Conservation (phyloP, 2,329 filamentous ascomycete genomes). For the Penicillium sp. region DNA sequence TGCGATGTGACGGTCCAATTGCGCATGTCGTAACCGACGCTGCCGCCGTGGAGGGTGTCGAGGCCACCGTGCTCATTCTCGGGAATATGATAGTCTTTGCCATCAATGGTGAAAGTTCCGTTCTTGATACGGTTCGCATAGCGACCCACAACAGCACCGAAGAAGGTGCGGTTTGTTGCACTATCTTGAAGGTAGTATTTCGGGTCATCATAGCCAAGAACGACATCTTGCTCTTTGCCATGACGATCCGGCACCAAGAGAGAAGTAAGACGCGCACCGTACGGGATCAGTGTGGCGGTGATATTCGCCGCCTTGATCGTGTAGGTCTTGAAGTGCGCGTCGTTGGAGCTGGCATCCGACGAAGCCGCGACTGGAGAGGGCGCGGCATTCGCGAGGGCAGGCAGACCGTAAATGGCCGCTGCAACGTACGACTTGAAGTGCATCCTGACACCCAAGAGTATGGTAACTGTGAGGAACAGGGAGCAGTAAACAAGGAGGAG, state of each 20-base stretch:
- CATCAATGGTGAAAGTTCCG: constrained; percentile 57
- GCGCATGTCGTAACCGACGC: constrained; percentile 52
- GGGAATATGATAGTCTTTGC: constrained; percentile 52
- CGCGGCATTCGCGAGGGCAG: constrained; percentile 31
- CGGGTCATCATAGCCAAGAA: constrained; percentile 55
- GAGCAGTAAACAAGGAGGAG: constrained; percentile 35
- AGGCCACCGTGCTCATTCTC: constrained; percentile 56
- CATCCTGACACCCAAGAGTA: constrained; percentile 40
- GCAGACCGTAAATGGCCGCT: constrained; percentile 39
- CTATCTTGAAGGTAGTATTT: constrained; percentile 50
- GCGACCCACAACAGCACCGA: constrained; percentile 54
- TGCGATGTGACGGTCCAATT: constrained; percentile 55
- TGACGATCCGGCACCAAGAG: constrained; percentile 56
- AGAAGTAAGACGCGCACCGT: constrained; percentile 53
- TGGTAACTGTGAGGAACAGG: constrained; percentile 35
- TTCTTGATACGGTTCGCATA: constrained; percentile 62
- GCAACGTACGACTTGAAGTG: constrained; percentile 41
- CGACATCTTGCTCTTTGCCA: constrained; percentile 54
- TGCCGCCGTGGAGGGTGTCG: constrained; percentile 58
- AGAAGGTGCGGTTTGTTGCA: constrained; percentile 53
- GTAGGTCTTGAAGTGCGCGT: constrained; percentile 47
- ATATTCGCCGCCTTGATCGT: constrained; percentile 53
- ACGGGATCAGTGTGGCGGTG: constrained; percentile 53
- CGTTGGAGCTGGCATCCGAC: constrained; percentile 13
- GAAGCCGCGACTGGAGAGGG: constrained; percentile 22